Evolutionary conservation across 305 asterid species (phyloP), one percentile per base, ranked within the genome.

Genomic region (Nicotiana rustica): DNA sequence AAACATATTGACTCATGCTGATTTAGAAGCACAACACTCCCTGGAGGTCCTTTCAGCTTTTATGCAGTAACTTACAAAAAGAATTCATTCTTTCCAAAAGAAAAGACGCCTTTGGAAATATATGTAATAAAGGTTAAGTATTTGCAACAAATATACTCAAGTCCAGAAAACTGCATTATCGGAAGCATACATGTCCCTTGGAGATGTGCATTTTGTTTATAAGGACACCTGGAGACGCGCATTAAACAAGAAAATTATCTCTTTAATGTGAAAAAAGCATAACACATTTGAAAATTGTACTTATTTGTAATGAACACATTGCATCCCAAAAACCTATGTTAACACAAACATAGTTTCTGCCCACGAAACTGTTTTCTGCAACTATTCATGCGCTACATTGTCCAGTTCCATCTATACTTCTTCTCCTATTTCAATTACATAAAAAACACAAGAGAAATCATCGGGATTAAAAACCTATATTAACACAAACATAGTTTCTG

Each of bases 371-470:
- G 8, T 36, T 77, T 55, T 66, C 41, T 64, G 60, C 68, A 84
- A 49, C 79, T 38, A 78, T n/a, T 67, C 84, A 14, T 67, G 21
- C 7, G 52, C 65, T 52, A 64, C 80, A 75, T 75, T 75, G 65
- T 15, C 25, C 44, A 52, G 4, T 75, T 75, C 80, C 80, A 75
- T 75, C 61, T 6, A 36, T 64, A 64, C 17, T 25, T 10, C 69
- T 64, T 25, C 21, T 67, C 73, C 73, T 75, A 14, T 49, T 75
- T 75, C 80, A 52, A 3, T 1, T 14, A 14, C 25, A 75, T 36
- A 17, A 44, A 69, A 21, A 71, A 57, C 60, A 69, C 55, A 8
- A 69, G 44, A 12, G 25, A 73, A 21, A 73, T 73, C 41, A 21
- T 75, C 47, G 52, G 15, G 7, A 75, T 52, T 52, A 8, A 25